A percentile compares a stretch with the other conserved stretches of the same genome.
phyloP scores from a whole-genome alignment of 352 stramenopile genomes.

The Globisporangium irregulare region DNA sequence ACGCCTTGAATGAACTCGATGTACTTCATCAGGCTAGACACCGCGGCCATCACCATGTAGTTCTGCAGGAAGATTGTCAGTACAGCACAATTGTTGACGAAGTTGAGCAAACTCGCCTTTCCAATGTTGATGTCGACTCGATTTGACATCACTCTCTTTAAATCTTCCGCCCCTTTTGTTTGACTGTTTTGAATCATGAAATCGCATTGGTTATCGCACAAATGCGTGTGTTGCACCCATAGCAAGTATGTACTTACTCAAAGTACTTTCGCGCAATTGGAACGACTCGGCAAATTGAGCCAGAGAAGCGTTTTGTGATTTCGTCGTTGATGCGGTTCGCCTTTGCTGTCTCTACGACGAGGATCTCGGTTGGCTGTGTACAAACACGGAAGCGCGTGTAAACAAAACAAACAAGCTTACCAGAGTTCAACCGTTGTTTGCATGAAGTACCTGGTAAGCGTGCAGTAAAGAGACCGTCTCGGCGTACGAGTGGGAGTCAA shows the following conservation, averaged over 20 bases:
- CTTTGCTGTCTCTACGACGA: conserved; percentile 64
- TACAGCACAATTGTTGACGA: not conserved
- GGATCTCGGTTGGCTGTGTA: conserved; percentile 62
- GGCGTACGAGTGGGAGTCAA: conserved; percentile 74
- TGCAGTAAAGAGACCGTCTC: conserved; percentile 69
- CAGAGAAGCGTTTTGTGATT: conserved; percentile 54
- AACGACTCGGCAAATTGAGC: conserved; percentile 54
- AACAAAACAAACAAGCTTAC: not conserved
- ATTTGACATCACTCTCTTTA: conserved; percentile 81
- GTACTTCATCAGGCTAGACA: conserved; percentile 83
- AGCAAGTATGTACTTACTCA: conserved; percentile 32
- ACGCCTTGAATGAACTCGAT: conserved; percentile 86
- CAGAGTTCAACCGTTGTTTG: not conserved
- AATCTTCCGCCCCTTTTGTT: conserved; percentile 78
- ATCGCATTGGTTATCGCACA: not conserved
- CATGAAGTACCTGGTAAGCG: conserved; percentile 49
- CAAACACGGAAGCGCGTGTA: not conserved
- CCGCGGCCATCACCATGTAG: conserved; percentile 79
- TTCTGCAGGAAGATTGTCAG: conserved; percentile 35
- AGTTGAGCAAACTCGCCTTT: conserved; percentile 30
- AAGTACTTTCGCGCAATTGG: conserved; percentile 80
- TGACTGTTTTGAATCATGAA: conserved; percentile 37
- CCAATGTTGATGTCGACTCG: conserved; percentile 82
- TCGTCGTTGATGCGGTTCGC: conserved; percentile 65
- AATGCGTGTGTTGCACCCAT: not conserved